Percentiles rank a stretch among this genome's conserved stretches.
Evolutionary conservation across 2,329 filamentous ascomycete species (phyloP).

Genomic region (Penicillium sp.): DNA sequence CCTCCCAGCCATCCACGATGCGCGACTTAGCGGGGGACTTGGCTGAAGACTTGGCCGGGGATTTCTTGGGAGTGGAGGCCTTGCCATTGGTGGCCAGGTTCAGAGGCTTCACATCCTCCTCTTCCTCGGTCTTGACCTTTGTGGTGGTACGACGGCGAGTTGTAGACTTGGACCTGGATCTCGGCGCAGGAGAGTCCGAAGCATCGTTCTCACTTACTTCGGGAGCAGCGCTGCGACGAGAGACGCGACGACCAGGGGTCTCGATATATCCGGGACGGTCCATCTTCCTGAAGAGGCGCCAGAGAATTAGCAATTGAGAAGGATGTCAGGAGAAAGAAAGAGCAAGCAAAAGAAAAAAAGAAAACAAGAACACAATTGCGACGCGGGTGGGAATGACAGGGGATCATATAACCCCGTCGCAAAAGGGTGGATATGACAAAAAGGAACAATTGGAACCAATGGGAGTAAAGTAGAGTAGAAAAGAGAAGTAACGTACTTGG

Average conservation of each 20-base stretch:
- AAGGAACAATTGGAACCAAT: constrained; percentile 11
- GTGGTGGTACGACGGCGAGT: constrained; percentile 36
- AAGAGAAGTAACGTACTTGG: constrained; percentile 46
- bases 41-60: constrained; percentile 15
- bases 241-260: constrained; percentile 53
- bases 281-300: constrained; percentile 50
- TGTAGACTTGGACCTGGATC: constrained; percentile 26
- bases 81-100: constrained; percentile 30
- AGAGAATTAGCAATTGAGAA: not conserved
- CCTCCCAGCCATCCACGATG: constrained; percentile 47
- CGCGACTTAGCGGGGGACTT: constrained; percentile 29
- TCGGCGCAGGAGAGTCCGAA: constrained; percentile 30
- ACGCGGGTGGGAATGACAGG: constrained; percentile 4
- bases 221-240: constrained; percentile 47
- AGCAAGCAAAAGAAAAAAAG: not conserved
- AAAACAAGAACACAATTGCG: not conserved
- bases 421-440: constrained; percentile 19
- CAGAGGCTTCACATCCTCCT: constrained; percentile 26
- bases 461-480: not conserved
- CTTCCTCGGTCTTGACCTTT: constrained; percentile 34
- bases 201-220: constrained; percentile 36
- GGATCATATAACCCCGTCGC: constrained; percentile 18
- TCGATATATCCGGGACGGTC: constrained; percentile 57
- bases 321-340: not conserved
- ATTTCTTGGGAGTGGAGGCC: constrained; percentile 18